Base-by-base conservation (phyloP, 2,329 filamentous ascomycete genomes). In the Ceratocystis cacaofunesta region DNA sequence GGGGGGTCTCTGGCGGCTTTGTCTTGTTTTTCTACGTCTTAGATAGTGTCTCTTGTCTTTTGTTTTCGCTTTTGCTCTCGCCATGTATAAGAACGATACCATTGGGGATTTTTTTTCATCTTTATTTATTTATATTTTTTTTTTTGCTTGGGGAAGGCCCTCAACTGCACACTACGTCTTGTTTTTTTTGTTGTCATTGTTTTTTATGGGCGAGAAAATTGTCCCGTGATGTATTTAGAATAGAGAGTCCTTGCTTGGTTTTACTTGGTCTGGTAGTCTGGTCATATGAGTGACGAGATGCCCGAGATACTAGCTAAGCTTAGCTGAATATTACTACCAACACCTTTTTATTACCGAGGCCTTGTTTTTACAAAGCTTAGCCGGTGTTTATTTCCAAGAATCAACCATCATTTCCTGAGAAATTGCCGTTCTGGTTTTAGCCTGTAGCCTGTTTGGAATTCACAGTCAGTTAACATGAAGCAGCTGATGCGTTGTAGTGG, bases 31-130 rank as follows among this genome's bases (percentile, higher is more conserved):
- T 25, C 22, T 15, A 52, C 48, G 22, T 50, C 50, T 57, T 64
- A 55, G 30, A 57, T 44, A 50, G 50, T 50, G 25, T 10, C 15
- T 62, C 44, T 25, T 63, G 25, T 25, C 30, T 46, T 12, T 7
- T 41, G 48, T 17, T n/a, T 46, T 30, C 25, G 1, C 25, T 32
- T 7, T 63, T 30, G 58, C 25, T 32, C 19, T 63, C 17, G 30
- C 36, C 55, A 10, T 58, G 55, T 58, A 58, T 36, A 58, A 58
- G 55, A 58, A 36, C 28, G 55, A 58, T 58, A 58, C 55, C 55
- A 58, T 3, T 58, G 28, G 25, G 55, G 28, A 32, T 4, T 19
- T 10, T 2, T 15, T 15, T 58, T 32, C 22, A 7, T 58, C 2
- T 58, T 7, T 36, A 7, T 58, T 58, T 36, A 7, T 58, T 36